Evolutionary conservation across 371 early-diverging fungal species (phyloP).

Genomic region (Umbelopsis sp.): DNA sequence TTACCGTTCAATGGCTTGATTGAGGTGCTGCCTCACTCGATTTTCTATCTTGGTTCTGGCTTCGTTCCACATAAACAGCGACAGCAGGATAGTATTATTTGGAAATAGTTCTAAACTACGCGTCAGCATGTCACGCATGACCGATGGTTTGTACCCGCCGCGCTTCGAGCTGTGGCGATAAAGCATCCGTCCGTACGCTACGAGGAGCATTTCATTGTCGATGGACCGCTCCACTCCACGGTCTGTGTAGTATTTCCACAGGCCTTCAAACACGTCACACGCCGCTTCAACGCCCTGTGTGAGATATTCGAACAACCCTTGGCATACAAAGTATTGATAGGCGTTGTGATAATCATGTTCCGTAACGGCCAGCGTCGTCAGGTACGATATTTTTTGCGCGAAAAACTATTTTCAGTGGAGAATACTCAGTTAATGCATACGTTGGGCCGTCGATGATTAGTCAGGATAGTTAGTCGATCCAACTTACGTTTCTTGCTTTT

Average conservation of each 20-base stretch:
- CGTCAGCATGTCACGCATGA: constrained; percentile 54
- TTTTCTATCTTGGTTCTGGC: constrained; percentile 66
- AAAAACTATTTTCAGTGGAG: constrained; percentile 25
- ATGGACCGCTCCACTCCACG: constrained; percentile 47
- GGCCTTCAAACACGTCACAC: constrained; percentile 49
- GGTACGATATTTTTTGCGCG: constrained; percentile 31
- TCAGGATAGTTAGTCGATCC: neutral
- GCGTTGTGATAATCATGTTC: constrained; percentile 37
- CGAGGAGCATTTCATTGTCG: constrained; percentile 45
- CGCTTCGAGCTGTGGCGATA: constrained; percentile 45
- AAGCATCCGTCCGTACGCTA: constrained; percentile 46
- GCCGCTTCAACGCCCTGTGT: constrained; percentile 51
- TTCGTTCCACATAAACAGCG: constrained; percentile 70
- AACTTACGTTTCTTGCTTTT: constrained; percentile 52
- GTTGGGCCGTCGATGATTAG: neutral
- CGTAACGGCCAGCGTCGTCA: constrained; percentile 30
- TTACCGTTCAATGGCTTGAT: constrained; percentile 43
- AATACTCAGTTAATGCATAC: too few species aligned
- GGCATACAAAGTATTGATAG: constrained; percentile 46
- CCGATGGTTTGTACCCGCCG: constrained; percentile 51
- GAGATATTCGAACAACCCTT: constrained; percentile 62
- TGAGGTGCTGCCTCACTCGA: constrained; percentile 60
- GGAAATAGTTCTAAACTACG: constrained; percentile 56
- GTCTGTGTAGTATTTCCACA: constrained; percentile 42
- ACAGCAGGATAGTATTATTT: constrained; percentile 60